These are phyloP conservation scores for Sugiyamaella marilandica DNA, from an alignment of 805 yeast genomes.

Conservation along the genomic window DNA sequence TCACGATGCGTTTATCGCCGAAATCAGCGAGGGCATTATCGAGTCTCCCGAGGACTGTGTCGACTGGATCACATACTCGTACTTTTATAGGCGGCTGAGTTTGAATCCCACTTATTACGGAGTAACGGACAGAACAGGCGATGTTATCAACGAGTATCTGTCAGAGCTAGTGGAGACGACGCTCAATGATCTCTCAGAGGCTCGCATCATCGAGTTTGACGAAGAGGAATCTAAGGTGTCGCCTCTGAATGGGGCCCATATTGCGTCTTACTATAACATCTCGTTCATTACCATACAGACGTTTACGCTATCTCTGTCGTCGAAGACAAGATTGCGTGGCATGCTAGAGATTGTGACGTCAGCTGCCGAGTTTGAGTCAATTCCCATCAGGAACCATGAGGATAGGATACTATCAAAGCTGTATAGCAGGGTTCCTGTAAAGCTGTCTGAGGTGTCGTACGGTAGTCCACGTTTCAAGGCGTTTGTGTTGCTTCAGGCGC, in stretches of 20 bases:
- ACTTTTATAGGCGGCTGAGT: slow-evolving; percentile 73
- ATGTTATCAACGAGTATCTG: slow-evolving; percentile 72
- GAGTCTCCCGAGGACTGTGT: slow-evolving; percentile 75
- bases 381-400: slow-evolving; percentile 64
- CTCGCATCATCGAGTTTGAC: slow-evolving; percentile 58
- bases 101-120: slow-evolving; percentile 88
- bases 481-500: slow-evolving; percentile 73
- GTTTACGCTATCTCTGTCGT: slow-evolving; percentile 46
- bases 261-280: slow-evolving; percentile 68
- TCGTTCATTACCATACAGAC: slow-evolving; percentile 64
- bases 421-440: slow-evolving; percentile 60
- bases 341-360: slow-evolving; percentile 61
- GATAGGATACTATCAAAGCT: slow-evolving; percentile 43
- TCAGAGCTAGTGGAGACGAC: slow-evolving; percentile 79
- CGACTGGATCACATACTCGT: slow-evolving; percentile 84
- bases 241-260: slow-evolving; percentile 67
- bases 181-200: slow-evolving; percentile 52
- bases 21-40: slow-evolving; percentile 62
- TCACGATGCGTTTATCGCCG: slow-evolving; percentile 67
- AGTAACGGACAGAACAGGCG: slow-evolving; percentile 54
- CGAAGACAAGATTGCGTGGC: slow-evolving; percentile 53
- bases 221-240: slow-evolving; percentile 38
- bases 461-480: slow-evolving; percentile 63
- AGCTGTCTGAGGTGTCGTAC: slow-evolving; percentile 36
- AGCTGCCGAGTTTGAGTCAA: slow-evolving; percentile 65